These are phyloP conservation scores for Schizonepeta tenuifolia DNA, from an alignment of 257 asterid species.

Conservation along the genomic window DNA sequence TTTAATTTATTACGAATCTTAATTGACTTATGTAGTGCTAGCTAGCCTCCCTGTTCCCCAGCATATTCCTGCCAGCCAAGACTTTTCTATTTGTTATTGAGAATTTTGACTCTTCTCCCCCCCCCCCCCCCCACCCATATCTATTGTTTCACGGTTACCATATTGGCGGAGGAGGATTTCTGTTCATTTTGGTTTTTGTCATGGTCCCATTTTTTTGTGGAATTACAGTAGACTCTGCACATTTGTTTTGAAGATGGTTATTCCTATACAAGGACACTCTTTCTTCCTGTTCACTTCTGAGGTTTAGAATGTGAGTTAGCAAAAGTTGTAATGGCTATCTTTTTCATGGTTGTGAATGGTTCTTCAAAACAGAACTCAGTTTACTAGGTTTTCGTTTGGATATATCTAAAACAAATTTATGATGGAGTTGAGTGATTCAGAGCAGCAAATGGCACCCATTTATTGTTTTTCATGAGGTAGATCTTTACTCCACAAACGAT, in stretches of 20 bases:
- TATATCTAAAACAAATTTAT: slow-evolving; percentile 3
- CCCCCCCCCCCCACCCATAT: too few species aligned
- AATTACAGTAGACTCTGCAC: neutral
- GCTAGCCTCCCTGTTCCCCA: neutral
- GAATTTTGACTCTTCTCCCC: too few species aligned
- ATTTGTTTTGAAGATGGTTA: neutral
- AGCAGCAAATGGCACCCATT: neutral
- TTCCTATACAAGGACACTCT: neutral
- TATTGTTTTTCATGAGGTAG: neutral
- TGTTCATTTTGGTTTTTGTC: slow-evolving; percentile 6
- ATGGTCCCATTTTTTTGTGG: neutral
- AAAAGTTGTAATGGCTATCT: neutral
- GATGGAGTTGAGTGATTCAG: neutral
- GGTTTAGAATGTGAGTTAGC: slow-evolving; percentile 1
- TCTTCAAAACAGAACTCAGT: neutral
- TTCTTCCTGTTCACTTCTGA: neutral
- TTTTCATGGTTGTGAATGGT: neutral
- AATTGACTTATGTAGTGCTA: neutral
- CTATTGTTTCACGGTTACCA: slow-evolving; percentile 10
- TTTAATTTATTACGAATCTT: neutral
- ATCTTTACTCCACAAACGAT: slow-evolving; percentile 11
- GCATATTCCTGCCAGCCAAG: neutral
- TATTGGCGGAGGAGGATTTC: slow-evolving; percentile 10
- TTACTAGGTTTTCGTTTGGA: slow-evolving; percentile 7
- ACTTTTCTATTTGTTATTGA: neutral